Evolutionary conservation across 2,329 filamentous ascomycete species (phyloP), one percentile per base, ranked within the genome.

Genomic region (Nigrospora oryzae): DNA sequence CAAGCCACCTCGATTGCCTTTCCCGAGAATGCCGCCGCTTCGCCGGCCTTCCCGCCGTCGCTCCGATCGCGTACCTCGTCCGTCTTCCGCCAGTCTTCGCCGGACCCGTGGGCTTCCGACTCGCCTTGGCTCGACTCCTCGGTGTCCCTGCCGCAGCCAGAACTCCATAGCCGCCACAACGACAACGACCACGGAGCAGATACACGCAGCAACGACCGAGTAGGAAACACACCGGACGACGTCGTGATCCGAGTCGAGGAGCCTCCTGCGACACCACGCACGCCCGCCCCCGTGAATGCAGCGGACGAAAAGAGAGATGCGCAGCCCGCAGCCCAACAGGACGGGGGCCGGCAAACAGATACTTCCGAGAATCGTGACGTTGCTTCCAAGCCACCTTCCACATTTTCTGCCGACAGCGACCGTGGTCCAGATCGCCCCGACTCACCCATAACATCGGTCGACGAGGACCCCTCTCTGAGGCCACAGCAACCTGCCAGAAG

Each of bases 391-490:
- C 51, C 59, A 16, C 57, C 56, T 3, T 60, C 58, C 5, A 50
- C 54, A 2, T 54, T 51, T 36, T 60, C 60, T 11, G 31, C 49
- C 11, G 59, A 61, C 42, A 63, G 61, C 41, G 57, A 51, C 19
- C 49, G 47, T 15, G 56, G 51, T 12, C 52, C 54, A 11, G 62
- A 62, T 1, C 57, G 55, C 3, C 64, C 62, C 42, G 68, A 70
- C 41, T 72, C 68, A 0, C 68, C 68, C 1, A 68, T 69, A 4
- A 72, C 68, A 0, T 70, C 69, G 0, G 60, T 69, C 43, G 69
- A 71, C 42, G 69, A 71, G 40, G 68, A 67, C 14, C 53, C 57
- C 2, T 59, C 51, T 13, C 46, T 47, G 16, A 57, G 55, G 2
- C 50, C 56, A 16, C 54, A 49, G 4, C 46, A 49, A 1, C 44